Evolutionary conservation across 2,329 filamentous ascomycete genomes (phyloP), one percentile per base, ranked within the genome.

Genomic region (Stemphylium beticola): DNA sequence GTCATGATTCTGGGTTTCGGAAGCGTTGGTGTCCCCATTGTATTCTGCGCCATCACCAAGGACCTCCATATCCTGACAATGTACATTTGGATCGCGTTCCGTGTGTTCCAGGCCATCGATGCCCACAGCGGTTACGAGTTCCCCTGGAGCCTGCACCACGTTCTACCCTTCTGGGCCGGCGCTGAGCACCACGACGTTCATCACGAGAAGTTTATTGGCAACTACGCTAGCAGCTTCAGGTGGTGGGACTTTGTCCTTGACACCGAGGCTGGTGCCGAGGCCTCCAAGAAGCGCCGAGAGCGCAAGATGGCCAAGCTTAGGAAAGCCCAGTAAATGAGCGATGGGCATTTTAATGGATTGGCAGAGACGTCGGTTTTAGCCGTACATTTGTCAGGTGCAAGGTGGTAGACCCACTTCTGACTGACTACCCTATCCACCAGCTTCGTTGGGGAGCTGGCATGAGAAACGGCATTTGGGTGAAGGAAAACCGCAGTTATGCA

Each of bases 71-170:
- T 99, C 59, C 76, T 97, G 75, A 99, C 95, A 69, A 98, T 99
- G 93, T 99, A 98, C 80, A 74, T 89, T 63, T 99, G 95, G 95
- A 98, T 99, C 71, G 82, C 92, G 49, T 82, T 92, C 66, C 92
- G 95, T 66, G 83, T 99, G 17, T 96, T 96, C 85, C 95, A 99
- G 82, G 95, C 95, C 70, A 96, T 99, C 75, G 95, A 99, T 76
- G 90, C 95, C 26, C 95, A 99, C 82, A 95, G 90, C 70, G 95
- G 95, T 61, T 99, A 98, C 78, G 95, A 99, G 75, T 98, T 99
- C 80, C 95, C 95, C 58, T 99, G 93, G 92, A 93, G 89, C 72
- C 80, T 99, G 79, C 92, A 93, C 78, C 91, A 97, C 78, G 90
- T 98, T 83, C 81, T 99, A 46, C 95, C 95, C 32, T 93, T 99